Evolutionary conservation across 495 filamentous ascomycete genomes (phyloP).

Genomic region (Aspergillus indologenus): DNA sequence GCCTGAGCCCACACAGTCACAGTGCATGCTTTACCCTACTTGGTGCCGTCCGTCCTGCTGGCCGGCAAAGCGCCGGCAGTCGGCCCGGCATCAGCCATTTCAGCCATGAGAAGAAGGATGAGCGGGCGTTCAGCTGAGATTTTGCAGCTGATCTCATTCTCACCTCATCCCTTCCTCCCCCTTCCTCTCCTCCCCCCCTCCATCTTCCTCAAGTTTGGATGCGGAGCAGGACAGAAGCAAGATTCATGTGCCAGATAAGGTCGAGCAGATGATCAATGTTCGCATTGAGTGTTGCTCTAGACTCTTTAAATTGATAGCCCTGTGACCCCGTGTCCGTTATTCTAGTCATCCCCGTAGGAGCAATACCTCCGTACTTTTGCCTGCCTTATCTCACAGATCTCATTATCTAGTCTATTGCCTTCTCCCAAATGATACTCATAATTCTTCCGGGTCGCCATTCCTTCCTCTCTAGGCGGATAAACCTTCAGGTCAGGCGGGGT

Average conservation of each 20-base stretch:
- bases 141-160: background rate
- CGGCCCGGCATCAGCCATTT: conserved; percentile 17
- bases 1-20: background rate
- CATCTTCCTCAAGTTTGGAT: background rate
- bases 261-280: background rate
- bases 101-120: background rate
- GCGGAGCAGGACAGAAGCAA: background rate
- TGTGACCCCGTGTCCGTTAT: background rate
- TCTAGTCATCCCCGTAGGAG: background rate
- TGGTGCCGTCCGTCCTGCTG: background rate
- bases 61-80: conserved; percentile 17
- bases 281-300: background rate
- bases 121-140: background rate
- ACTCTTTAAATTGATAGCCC: background rate
- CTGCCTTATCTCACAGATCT: conserved; percentile 13
- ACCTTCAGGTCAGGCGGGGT: background rate
- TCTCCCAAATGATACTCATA: background rate
- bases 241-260: background rate
- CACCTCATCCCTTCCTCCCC: too few relatives aligned
- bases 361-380: conserved; percentile 11
- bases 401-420: conserved; percentile 9
- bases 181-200: too few relatives aligned
- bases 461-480: conserved; percentile 11
- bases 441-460: background rate
- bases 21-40: too few relatives aligned